A percentile compares a stretch with the other conserved stretches of the same genome.
These are phyloP conservation scores for Leccinum uliginosum DNA, from an alignment of 768 basidiomycete species.

Conservation along the genomic window DNA sequence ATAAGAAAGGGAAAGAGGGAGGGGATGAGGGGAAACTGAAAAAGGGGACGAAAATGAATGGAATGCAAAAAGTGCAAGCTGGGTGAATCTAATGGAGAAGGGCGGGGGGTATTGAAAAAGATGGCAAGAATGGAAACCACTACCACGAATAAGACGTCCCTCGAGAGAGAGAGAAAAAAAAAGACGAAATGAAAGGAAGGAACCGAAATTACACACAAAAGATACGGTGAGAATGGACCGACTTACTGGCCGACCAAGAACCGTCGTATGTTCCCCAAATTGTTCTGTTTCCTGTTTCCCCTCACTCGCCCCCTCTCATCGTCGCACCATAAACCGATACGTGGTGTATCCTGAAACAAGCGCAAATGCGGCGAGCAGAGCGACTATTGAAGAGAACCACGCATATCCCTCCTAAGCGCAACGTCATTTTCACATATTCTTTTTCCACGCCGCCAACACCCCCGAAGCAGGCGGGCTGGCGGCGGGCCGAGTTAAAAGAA, in stretches of 20 bases:
- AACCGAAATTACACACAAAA: background rate
- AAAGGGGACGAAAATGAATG: background rate
- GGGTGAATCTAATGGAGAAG: background rate
- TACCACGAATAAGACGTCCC: background rate
- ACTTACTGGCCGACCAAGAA: background rate
- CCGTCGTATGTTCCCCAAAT: background rate
- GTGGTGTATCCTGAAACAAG: constrained; percentile 75
- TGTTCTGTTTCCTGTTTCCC: background rate
- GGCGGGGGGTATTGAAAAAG: background rate
- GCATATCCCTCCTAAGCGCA: constrained; percentile 41
- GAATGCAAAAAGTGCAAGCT: background rate
- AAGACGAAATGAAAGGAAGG: background rate
- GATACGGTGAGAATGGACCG: background rate
- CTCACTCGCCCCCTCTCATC: constrained; percentile 8
- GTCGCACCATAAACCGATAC: constrained; percentile 67
- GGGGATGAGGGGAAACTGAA: background rate
- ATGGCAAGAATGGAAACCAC: background rate
- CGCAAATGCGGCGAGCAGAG: constrained; percentile 74
- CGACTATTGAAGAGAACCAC: constrained; percentile 92
- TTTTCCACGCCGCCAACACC: background rate
- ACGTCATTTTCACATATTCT: background rate
- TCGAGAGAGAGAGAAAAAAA: background rate
- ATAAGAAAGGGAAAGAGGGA: background rate
- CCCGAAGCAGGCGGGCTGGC: background rate
- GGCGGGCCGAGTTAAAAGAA: background rate